phyloP scores from a whole-genome alignment of 2,329 filamentous ascomycete species.

The Phaeoacremonium minimum region DNA sequence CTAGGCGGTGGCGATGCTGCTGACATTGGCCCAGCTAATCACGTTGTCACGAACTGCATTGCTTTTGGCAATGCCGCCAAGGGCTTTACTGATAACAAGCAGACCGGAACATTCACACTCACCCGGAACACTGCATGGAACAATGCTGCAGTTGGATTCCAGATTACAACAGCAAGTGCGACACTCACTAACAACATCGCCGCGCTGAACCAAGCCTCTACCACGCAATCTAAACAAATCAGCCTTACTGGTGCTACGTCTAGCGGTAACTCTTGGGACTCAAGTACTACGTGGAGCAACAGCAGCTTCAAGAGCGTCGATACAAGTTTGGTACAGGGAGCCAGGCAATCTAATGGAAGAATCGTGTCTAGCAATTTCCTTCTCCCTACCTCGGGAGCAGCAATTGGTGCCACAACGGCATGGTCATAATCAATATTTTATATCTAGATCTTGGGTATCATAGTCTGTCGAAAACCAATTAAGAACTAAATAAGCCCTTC shows the following conservation, averaged over 20 bases:
- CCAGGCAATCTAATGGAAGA: constrained; percentile 29
- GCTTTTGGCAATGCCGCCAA: constrained; percentile 37
- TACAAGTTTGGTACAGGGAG: constrained; percentile 25
- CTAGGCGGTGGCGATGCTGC: constrained; percentile 31
- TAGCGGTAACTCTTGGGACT: constrained; percentile 38
- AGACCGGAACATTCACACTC: constrained; percentile 32
- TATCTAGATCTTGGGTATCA: too few relatives aligned
- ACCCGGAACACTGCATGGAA: constrained; percentile 40
- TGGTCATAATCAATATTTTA: too few relatives aligned
- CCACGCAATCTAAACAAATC: constrained; percentile 15
- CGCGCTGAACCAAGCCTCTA: constrained; percentile 19
- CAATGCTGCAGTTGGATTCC: constrained; percentile 35
- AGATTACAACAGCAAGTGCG: constrained; percentile 25
- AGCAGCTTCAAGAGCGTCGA: constrained; percentile 31
- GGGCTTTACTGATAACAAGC: constrained; percentile 41
- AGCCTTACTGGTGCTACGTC: constrained; percentile 16
- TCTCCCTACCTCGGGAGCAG: constrained; percentile 27
- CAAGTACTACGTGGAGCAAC: constrained; percentile 29
- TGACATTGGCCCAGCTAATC: constrained; percentile 34
- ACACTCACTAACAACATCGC: constrained; percentile 34
- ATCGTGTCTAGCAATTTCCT: constrained; percentile 36
- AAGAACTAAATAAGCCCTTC: not conserved
- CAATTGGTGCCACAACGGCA: constrained; percentile 31
- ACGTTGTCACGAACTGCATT: constrained; percentile 38
- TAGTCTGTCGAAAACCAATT: too few relatives aligned